Evolutionary conservation across 441 rosid genomes (phyloP).

Genomic region (Bocquillonia castaneifolia): DNA sequence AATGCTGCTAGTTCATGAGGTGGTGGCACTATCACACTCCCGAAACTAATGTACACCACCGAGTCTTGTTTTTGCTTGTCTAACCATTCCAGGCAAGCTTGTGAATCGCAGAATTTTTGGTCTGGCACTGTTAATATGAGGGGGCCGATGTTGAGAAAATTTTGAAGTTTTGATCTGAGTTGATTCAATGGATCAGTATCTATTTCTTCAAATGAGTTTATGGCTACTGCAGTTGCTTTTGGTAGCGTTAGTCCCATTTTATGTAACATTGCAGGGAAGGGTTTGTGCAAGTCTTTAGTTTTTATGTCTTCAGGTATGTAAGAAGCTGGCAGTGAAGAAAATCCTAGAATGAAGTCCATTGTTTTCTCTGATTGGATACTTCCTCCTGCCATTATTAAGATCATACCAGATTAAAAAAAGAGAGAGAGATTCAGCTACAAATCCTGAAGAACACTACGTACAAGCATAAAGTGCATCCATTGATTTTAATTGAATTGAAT

Average conservation of each 20-base stretch:
- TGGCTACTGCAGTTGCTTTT: conserved; percentile 39
- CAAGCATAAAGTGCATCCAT: no score
- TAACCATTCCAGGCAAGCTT: conserved; percentile 43
- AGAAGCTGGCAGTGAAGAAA: conserved; percentile 36
- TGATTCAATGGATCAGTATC: conserved; percentile 29
- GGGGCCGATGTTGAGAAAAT: conserved; percentile 46
- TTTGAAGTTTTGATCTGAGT: conserved; percentile 35
- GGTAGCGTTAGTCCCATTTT: conserved; percentile 47
- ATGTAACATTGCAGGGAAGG: conserved; percentile 36
- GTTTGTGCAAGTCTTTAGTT: conserved; percentile 19
- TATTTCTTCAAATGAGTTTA: conserved; percentile 52
- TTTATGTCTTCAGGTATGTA: conserved; percentile 49
- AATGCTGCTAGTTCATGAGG: conserved; percentile 37
- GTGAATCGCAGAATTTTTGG: conserved; percentile 16
- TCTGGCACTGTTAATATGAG: conserved; percentile 18
- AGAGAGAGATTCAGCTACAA: no score
- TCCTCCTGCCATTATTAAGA: neutral
- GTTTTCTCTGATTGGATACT: conserved; percentile 22
- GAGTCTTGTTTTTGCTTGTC: conserved; percentile 26
- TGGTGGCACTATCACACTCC: conserved; percentile 33
- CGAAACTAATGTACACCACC: conserved; percentile 41
- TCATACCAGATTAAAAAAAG: neutral
- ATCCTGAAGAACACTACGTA: no score
- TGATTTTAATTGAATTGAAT: no score
- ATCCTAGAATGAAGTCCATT: conserved; percentile 50